Base-by-base conservation (phyloP, 106 monocot species). In the Platanthera zijinensis region DNA sequence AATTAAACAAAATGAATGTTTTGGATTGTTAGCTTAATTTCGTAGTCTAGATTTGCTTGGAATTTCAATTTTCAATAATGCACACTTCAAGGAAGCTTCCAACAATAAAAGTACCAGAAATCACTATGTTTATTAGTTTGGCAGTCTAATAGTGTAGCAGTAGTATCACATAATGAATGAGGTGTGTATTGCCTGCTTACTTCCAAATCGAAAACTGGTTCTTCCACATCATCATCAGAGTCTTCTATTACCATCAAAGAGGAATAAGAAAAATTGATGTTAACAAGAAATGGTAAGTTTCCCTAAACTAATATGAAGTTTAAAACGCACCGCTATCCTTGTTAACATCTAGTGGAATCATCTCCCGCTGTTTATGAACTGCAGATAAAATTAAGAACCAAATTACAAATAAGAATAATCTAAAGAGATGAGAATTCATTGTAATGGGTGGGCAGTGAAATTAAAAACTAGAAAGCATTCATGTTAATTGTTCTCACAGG, bases 321-420 rank as follows among this genome's bases (percentile, higher is more conserved):
- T 10, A 21, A 14, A 68, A 69, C 50, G 69, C 50, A 85, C 81
- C 83, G 15, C 25, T 47, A 15, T 77, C 86, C 13, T 54, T 70
- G 19, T 79, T 68, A 21, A 49, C 56, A 59, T 89, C 79, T 13
- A 95, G 83, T 54, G 91, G 95, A 80, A 95, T 77, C 76, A 95
- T 72, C 59, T 92, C 95, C 9, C 89, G 82, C 69, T 95, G 95
- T 78, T 91, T 95, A 81, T 95, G 91, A 76, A 91, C 95, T 95
- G 39, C 61, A 39, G 1, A 39, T 39, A 39, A 39, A 39, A 39
- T 39, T 39, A 39, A 39, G 39, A 39, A 39, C 39, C 39, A 39
- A 39, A 39, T 39, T 39, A 39, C 39, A 39, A 39, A 39, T 39
- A 61, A 13, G 6, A 61, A 61, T 61, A 6, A 61, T 39, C 39